Evolutionary conservation across 306 rosid genomes (phyloP).

Genomic region (Casuarina cunninghamiana): DNA sequence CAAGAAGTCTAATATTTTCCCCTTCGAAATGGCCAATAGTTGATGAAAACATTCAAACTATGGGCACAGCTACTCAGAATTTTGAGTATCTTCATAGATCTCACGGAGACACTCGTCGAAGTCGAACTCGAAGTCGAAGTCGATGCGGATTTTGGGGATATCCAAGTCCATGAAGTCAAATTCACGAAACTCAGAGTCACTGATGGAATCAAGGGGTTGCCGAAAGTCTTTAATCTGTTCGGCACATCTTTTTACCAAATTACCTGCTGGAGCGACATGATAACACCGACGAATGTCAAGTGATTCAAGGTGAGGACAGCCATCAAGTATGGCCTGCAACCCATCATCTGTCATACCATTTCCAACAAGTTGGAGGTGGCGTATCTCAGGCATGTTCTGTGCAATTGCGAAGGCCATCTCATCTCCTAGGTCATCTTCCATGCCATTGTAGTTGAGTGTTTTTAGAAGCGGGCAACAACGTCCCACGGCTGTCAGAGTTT

Average conservation of each 20-base stretch:
- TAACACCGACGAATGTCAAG: conserved; percentile 63
- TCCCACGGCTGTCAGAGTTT: conserved; percentile 47
- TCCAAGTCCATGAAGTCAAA: too few species aligned
- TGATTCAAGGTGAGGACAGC: conserved; percentile 63
- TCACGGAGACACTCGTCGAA: too few species aligned
- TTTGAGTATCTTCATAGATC: too few species aligned
- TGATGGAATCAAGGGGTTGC: neutral
- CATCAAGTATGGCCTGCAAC: conserved; percentile 53
- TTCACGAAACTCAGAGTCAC: too few species aligned
- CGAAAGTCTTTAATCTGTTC: conserved; percentile 45
- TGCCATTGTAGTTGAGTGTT: conserved; percentile 42
- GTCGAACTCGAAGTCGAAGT: too few species aligned
- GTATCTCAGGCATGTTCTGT: conserved; percentile 42
- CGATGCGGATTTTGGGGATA: too few species aligned
- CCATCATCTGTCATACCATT: conserved; percentile 54
- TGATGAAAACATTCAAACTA: too few species aligned
- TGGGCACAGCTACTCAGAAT: too few species aligned
- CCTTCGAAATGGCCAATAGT: too few species aligned
- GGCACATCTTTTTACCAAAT: conserved; percentile 40
- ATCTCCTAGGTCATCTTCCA: conserved; percentile 17
- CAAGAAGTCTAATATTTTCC: too few species aligned
- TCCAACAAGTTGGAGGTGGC: conserved; percentile 59
- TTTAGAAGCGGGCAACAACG: conserved; percentile 45
- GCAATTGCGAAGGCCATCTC: conserved; percentile 53
- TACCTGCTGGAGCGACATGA: conserved; percentile 35